These are phyloP conservation scores for Corinectria fuckeliana DNA, from an alignment of 2,329 filamentous ascomycete species.

Conservation along the genomic window DNA sequence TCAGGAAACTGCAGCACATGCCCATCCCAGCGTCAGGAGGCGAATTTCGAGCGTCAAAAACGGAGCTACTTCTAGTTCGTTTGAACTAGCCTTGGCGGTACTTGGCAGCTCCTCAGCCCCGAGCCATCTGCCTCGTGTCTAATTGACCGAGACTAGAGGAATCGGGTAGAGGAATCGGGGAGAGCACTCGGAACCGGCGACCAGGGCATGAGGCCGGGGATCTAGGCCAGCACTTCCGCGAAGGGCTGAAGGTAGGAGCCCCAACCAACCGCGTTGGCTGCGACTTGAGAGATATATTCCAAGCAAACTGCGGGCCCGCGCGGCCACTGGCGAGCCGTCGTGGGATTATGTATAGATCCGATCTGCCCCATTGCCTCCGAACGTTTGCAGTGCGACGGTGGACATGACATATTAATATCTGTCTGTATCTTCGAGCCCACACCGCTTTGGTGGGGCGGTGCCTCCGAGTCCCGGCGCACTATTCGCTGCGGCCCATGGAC, in stretches of 20 bases:
- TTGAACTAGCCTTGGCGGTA: neutral
- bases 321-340: constrained; percentile 32
- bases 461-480: constrained; percentile 19
- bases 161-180: no score
- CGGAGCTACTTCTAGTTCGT: constrained; percentile 1
- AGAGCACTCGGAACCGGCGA: no score
- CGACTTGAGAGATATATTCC: constrained; percentile 7
- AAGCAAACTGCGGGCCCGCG: constrained; percentile 29
- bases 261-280: constrained; percentile 5
- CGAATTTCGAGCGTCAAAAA: constrained; percentile 3
- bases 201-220: constrained; percentile 6
- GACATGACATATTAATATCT: constrained; percentile 41
- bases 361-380: constrained; percentile 35
- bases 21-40: neutral
- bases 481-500: constrained; percentile 20
- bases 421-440: constrained; percentile 38
- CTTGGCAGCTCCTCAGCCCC: constrained; percentile 1
- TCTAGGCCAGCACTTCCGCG: constrained; percentile 2
- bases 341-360: no score
- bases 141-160: constrained; percentile 20
- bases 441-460: constrained; percentile 33
- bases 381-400: constrained; percentile 20
- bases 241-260: neutral
- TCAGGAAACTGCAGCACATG: neutral
- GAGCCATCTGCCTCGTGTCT: constrained; percentile 1